A percentile compares a stretch with the other conserved stretches of the same genome.
Evolutionary conservation across 441 rosid species (phyloP).

Genomic region (Gossypium schwendimanii): DNA sequence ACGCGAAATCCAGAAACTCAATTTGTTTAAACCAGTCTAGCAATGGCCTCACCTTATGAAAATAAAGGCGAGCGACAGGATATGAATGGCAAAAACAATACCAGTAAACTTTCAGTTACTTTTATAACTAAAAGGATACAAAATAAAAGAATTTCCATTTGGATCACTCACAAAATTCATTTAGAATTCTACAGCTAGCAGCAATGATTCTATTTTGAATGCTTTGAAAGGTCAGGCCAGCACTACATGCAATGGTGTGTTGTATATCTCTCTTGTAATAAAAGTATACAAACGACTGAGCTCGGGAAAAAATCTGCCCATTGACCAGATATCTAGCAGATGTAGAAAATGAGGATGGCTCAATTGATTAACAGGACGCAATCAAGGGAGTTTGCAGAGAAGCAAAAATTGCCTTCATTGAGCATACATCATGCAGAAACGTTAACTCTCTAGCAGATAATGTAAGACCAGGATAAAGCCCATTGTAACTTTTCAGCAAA

Average conservation of each 20-base stretch:
- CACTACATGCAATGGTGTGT: not conserved
- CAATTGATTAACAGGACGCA: not conserved
- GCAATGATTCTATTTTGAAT: not conserved
- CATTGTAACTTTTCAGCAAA: not conserved
- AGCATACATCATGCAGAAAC: not conserved
- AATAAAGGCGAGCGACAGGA: not conserved
- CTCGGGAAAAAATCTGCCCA: not conserved
- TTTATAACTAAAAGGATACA: not conserved
- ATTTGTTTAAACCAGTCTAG: not conserved
- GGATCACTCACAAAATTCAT: not conserved
- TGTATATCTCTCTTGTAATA: not conserved
- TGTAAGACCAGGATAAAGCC: not conserved
- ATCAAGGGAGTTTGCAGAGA: not conserved
- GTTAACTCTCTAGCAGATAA: not conserved
- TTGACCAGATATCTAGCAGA: not conserved
- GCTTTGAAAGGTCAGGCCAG: not conserved
- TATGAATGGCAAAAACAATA: not conserved
- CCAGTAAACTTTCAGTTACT: not conserved
- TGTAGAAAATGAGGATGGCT: not conserved
- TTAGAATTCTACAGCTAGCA: constrained; percentile 7
- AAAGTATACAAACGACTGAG: not conserved
- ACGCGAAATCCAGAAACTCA: not conserved
- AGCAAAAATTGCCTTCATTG: constrained; percentile 2
- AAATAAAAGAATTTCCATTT: not conserved
- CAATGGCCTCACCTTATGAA: not conserved